phyloP scores from a whole-genome alignment of 2,329 filamentous ascomycete species.

The Fusarium torreyae region DNA sequence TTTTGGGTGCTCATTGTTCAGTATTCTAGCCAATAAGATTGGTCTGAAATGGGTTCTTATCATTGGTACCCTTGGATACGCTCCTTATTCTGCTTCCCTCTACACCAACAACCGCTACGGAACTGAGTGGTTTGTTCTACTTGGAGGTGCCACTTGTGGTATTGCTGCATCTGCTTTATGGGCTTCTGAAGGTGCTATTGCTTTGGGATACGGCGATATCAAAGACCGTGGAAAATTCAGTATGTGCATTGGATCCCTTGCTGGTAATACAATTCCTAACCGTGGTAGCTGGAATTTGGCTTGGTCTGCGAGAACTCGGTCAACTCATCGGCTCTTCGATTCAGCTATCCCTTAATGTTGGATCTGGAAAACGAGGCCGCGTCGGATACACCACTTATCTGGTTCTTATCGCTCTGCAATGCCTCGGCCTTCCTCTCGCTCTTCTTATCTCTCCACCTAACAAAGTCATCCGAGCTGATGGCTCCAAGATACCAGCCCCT shows the following conservation, averaged over 20 bases:
- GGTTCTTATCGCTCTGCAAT: conserved; percentile 47
- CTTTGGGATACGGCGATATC: conserved; percentile 64
- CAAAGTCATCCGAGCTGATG: conserved; percentile 46
- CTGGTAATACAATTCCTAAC: not conserved
- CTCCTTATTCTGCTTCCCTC: conserved; percentile 63
- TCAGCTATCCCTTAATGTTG: conserved; percentile 64
- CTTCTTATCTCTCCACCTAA: conserved; percentile 42
- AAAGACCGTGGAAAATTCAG: conserved; percentile 62
- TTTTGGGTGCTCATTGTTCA: conserved; percentile 59
- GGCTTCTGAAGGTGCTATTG: conserved; percentile 66
- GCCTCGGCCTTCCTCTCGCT: conserved; percentile 45
- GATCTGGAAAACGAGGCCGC: conserved; percentile 54
- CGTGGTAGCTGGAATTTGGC: conserved; percentile 64
- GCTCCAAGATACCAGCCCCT: conserved; percentile 29
- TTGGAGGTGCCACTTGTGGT: conserved; percentile 65
- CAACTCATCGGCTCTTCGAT: conserved; percentile 68
- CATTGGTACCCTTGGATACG: conserved; percentile 64
- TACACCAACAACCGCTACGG: conserved; percentile 68
- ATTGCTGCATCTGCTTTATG: conserved; percentile 66
- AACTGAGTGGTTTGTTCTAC: conserved; percentile 66
- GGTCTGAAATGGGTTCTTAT: conserved; percentile 63
- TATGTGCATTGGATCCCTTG: not conserved
- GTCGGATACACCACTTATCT: conserved; percentile 48
- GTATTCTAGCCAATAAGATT: conserved; percentile 64
- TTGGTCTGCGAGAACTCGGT: conserved; percentile 66